These are phyloP conservation scores for Ustilago esculenta DNA, from an alignment of 1,284 basidiomycete genomes.

Conservation along the genomic window DNA sequence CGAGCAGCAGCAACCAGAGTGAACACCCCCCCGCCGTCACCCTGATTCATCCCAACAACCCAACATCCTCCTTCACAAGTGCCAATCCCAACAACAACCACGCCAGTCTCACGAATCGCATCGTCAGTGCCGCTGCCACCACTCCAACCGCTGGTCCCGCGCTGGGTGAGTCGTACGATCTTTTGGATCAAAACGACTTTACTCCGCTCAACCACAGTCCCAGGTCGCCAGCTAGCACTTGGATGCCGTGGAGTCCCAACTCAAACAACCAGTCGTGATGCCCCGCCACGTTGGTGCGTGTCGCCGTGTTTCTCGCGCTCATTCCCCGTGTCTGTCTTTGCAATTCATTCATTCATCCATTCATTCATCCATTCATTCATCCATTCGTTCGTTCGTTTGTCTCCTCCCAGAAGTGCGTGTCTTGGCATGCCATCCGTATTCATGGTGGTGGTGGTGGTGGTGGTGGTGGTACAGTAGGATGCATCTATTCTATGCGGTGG, in stretches of 20 bases:
- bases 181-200: conserved; percentile 44
- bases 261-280: neutral
- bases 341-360: no score
- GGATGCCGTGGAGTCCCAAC: conserved; percentile 36
- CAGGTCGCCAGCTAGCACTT: conserved; percentile 3
- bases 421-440: no score
- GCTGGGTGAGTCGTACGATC: conserved; percentile 40
- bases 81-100: neutral
- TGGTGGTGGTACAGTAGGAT: no score
- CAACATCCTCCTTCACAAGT: neutral
- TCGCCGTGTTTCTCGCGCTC: no score
- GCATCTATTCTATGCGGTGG: neutral
- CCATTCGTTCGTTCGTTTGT: no score
- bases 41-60: conserved; percentile 11
- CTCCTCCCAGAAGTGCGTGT: no score
- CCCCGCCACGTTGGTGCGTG: no score
- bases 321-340: no score
- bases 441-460: no score
- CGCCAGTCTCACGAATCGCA: conserved; percentile 18
- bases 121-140: conserved; percentile 1
- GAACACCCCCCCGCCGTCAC: conserved; percentile 15
- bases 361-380: no score
- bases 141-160: conserved; percentile 19
- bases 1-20: conserved; percentile 10
- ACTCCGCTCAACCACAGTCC: conserved; percentile 5